Base-by-base conservation (phyloP, 345 rosid genomes). In the Clarkia xantiana region DNA sequence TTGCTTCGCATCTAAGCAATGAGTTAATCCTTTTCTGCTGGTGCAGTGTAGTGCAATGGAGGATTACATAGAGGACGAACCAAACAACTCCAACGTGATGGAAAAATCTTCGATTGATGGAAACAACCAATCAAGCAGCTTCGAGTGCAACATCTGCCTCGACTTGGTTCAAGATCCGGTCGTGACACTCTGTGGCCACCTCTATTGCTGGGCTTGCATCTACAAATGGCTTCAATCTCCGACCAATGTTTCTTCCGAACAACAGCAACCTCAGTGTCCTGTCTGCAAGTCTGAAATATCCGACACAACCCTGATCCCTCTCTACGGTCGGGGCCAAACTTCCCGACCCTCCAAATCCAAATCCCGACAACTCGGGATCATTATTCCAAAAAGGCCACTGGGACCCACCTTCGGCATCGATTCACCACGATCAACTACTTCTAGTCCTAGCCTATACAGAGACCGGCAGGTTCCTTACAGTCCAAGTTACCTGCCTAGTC, bases 161-260 rank as follows among this genome's bases (percentile, higher is more conserved):
- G 89, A 91, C 29, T 46, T 73, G 0, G 98, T 80, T 34, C 82
- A 71, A 47, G 96, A 91, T 14, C 96, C 98, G 0, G 94, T 91
- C 44, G 93, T 86, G 1, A 91, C 96, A 0, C 81, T 77, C 51
- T 91, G 96, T 0, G 98, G 98, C 48, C 98, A 91, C 57, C 82
- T 91, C 51, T 91, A 69, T 61, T 91, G 98, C 59, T 91, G 96
- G 96, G 94, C 94, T 10, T 91, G 98, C 53, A 78, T 86, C 34
- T 83, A 91, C 80, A 79, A 66, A 61, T 90, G 97, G 97, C 89
- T 86, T 55, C 58, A 81, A 69, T 62, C 65, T 19, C 77, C 67
- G 40, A 60, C 55, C 47, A 44, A 54, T 18, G 62, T 76, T 1
- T 8, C 63, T 0, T 64, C 51, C 40, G 58, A 64, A 16, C 71